phyloP scores from a whole-genome alignment of 73 alveolate species.

The Blepharisma stoltei region DNA sequence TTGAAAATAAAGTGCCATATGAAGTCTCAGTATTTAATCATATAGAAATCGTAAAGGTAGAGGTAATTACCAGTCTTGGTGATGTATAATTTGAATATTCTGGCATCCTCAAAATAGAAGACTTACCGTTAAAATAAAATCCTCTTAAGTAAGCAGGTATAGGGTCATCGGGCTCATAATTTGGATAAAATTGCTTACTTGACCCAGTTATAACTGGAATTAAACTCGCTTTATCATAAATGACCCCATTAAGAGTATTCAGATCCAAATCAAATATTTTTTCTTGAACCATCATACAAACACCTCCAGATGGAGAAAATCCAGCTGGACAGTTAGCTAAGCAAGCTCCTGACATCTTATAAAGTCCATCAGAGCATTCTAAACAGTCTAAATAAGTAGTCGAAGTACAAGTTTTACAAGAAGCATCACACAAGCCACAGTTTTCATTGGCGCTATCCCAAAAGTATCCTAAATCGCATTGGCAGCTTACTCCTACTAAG shows the following conservation, averaged over 20 bases:
- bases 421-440: background rate
- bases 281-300: background rate
- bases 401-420: constrained; percentile 1
- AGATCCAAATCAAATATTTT: background rate
- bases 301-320: background rate
- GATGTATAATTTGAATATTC: no score
- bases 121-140: constrained; percentile 3
- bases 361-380: background rate
- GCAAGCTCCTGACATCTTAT: background rate
- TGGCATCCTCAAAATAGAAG: constrained; percentile 19
- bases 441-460: background rate
- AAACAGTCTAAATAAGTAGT: background rate
- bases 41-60: no score
- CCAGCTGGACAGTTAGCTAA: background rate
- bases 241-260: background rate
- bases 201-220: constrained; percentile 10
- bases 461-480: background rate
- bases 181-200: background rate
- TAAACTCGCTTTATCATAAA: background rate
- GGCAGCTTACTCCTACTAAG: background rate
- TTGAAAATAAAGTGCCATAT: no score
- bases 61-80: no score
- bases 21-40: no score
- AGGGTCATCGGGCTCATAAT: constrained; percentile 11
- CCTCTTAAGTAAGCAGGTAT: background rate